A percentile compares a stretch with the other conserved stretches of the same genome.
Evolutionary conservation across 2,329 filamentous ascomycete species (phyloP).

Genomic region (Apiospora saccharicola): DNA sequence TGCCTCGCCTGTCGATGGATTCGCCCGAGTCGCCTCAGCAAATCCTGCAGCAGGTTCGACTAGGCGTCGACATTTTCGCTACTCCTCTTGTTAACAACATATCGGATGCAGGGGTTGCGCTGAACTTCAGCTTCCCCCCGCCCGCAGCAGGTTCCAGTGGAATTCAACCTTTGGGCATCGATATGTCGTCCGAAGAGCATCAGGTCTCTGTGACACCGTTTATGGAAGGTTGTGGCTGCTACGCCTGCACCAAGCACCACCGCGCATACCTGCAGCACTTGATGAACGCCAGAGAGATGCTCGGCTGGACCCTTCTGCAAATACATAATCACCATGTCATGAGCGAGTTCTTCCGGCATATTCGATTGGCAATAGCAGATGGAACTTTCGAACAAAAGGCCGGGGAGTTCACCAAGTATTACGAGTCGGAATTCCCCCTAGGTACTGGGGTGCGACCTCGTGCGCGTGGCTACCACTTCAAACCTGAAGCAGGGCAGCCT

Average conservation of each 20-base stretch:
- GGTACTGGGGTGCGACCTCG: conserved; percentile 81
- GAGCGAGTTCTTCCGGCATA: conserved; percentile 73
- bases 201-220: conserved; percentile 70
- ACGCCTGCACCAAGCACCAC: conserved; percentile 84
- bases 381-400: conserved; percentile 67
- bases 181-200: conserved; percentile 77
- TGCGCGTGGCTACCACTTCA: conserved; percentile 83
- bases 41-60: conserved; percentile 75
- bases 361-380: conserved; percentile 71
- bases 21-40: conserved; percentile 70
- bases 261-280: conserved; percentile 88
- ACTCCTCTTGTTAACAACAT: conserved; percentile 76
- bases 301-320: conserved; percentile 92
- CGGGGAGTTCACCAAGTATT: conserved; percentile 56
- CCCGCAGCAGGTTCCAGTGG: conserved; percentile 35
- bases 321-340: conserved; percentile 86
- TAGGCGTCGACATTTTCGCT: conserved; percentile 83
- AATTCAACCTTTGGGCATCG: conserved; percentile 68
- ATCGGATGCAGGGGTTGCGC: conserved; percentile 85
- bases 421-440: conserved; percentile 75
- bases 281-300: conserved; percentile 91
- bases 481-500: conserved; percentile 69
- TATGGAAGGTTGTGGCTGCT: conserved; percentile 73
- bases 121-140: conserved; percentile 78
- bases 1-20: conserved; percentile 80